A percentile compares a stretch with the other conserved stretches of the same genome.
Evolutionary conservation across 2,329 filamentous ascomycete genomes (phyloP).

Genomic region (Tolypocladium nubicola): DNA sequence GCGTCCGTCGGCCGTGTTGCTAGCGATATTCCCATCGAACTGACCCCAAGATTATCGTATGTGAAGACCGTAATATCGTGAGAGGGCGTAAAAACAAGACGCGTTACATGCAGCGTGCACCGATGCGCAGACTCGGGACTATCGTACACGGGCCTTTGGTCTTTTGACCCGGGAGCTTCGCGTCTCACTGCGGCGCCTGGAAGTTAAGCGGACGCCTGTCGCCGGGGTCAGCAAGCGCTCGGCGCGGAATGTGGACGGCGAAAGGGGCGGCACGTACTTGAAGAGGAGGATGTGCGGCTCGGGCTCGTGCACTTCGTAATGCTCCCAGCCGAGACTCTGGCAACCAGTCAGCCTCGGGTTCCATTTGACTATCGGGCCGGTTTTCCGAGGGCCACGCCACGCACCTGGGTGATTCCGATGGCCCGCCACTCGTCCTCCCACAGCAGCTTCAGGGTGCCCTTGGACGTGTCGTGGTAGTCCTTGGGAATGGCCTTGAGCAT

Average conservation of each 20-base stretch:
- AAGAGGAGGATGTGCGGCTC: slow-evolving; percentile 97
- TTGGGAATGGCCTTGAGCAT: slow-evolving; percentile 97
- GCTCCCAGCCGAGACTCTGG: slow-evolving; percentile 95
- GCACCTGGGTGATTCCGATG: slow-evolving; percentile 90
- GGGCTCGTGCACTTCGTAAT: slow-evolving; percentile 98
- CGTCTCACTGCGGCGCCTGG: slow-evolving; percentile 51
- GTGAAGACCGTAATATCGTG: slow-evolving; percentile 11
- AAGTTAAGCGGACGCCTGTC: slow-evolving; percentile 73
- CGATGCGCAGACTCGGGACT: slow-evolving; percentile 6
- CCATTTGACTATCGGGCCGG: neutral
- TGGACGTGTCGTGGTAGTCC: slow-evolving; percentile 80
- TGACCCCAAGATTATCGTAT: slow-evolving; percentile 4
- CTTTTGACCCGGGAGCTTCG: slow-evolving; percentile 3
- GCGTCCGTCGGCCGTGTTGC: neutral
- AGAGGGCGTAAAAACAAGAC: slow-evolving; percentile 9
- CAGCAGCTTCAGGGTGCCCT: slow-evolving; percentile 88
- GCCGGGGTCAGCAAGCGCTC: slow-evolving; percentile 1
- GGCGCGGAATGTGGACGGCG: neutral
- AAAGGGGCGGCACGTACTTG: slow-evolving; percentile 50
- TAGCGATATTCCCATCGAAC: slow-evolving; percentile 3
- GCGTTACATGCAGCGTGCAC: slow-evolving; percentile 7
- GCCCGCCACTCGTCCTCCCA: slow-evolving; percentile 99
- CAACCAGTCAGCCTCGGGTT: neutral
- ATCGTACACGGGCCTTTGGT: slow-evolving; percentile 11
- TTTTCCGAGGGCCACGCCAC: slow-evolving; percentile 14